Base-by-base conservation (phyloP, 345 rosid genomes). In the Mercurialis annua region DNA sequence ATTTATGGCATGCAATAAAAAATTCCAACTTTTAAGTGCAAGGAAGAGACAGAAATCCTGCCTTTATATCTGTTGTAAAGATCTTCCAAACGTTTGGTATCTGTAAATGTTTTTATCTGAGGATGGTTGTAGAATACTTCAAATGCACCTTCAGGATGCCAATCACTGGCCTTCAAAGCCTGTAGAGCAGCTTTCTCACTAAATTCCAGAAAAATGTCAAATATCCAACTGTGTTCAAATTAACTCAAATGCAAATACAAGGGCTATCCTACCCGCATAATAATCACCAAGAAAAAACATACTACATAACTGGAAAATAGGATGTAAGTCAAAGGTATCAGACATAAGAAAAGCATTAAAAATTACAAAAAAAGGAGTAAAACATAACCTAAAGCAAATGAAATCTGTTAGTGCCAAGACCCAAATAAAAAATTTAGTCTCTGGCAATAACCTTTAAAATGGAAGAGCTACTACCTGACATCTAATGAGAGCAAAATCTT, bases 101-200 rank as follows among this genome's bases (percentile, higher is more conserved):
- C 96, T 38, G 92, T 80, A 57, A 65, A 78, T 72, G 83, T 82
- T 87, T 79, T 85, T 56, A 81, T 68, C 46, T 94, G 99, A 36
- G 98, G 89, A 68, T 87, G 96, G 74, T 86, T 85, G 75, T 87
- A 94, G 83, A 91, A 91, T 62, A 83, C 72, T 84, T 94, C 98
- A 83, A 94, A 84, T 18, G 99, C 98, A 24, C 89, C 96, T 81
- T 94, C 99, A 33, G 91, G 88, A 69, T 89, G 88, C 99, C 99
- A 94, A 56, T 94, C 96, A 52, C 92, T 87, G 23, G 90, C 87
- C 81, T 89, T 91, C 76, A 94, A 82, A 73, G 93, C 84, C 79
- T 87, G 97, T 75, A 86, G 77, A 26, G 99, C 92, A 75, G 62
- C 71, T 78, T 89, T 94, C 68, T 94, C 99, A 71, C 99, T 94